Percentiles rank a stretch among this genome's conserved stretches.
phyloP scores from a whole-genome alignment of 2,329 filamentous ascomycete genomes.

The Aspergillus fructus region DNA sequence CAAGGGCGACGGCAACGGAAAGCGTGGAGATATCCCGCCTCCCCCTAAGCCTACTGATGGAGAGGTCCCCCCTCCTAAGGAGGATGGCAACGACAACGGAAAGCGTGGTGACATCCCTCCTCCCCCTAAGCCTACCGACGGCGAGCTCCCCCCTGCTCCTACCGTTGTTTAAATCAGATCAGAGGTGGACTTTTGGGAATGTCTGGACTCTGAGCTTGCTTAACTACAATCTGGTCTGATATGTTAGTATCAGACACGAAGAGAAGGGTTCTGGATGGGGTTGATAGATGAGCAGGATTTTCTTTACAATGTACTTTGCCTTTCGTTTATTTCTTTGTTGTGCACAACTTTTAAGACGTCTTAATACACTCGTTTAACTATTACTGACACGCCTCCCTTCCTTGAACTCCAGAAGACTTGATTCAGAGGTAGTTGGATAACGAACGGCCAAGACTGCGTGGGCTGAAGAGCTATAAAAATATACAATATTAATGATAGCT shows the following conservation, averaged over 20 bases:
- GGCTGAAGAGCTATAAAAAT: too few species aligned
- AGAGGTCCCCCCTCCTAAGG: background rate
- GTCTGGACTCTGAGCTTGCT: background rate
- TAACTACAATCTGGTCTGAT: background rate
- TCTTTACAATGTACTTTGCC: background rate
- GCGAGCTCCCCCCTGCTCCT: background rate
- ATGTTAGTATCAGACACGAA: background rate
- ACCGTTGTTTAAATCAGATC: background rate
- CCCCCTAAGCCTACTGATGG: background rate
- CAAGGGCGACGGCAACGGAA: background rate
- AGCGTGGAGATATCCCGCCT: background rate
- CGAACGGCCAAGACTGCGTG: too few species aligned
- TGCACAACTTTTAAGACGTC: background rate
- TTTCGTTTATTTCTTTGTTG: background rate
- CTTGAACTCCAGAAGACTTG: too few species aligned
- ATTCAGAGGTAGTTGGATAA: too few species aligned
- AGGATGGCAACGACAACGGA: background rate
- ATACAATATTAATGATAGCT: too few species aligned
- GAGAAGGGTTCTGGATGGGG: background rate
- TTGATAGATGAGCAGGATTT: background rate
- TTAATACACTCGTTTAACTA: background rate
- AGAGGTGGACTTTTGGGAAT: background rate
- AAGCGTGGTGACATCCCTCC: background rate
- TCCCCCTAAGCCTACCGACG: background rate
- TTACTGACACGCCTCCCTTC: background rate